Base-by-base conservation (phyloP, 768 basidiomycete genomes). In the Xerocomus brunneocitrinus region DNA sequence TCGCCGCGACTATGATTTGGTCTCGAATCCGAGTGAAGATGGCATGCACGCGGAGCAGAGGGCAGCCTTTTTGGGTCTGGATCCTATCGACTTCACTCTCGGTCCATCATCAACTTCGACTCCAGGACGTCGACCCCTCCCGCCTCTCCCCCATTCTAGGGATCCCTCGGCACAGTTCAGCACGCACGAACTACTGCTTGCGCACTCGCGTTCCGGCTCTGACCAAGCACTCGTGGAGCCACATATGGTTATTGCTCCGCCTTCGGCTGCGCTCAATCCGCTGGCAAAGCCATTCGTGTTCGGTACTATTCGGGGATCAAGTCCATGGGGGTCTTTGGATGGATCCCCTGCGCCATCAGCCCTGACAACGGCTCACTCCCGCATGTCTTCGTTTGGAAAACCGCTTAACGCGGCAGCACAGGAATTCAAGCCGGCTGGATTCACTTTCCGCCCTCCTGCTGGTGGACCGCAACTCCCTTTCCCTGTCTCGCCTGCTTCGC, bases 21-120 rank as follows among this genome's bases (percentile, higher is more conserved):
- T 90, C 28, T 92, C 91, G 32, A 93, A 93, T 67, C 91, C 91
- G 1, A 91, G 89, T 60, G 91, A 93, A 55, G 90, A 92, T 62
- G 83, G 78, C 19, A 63, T 66, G 58, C 66, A 55, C 9, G 63
- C 65, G 4, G 65, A 66, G 48, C 59, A 72, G 58, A 56, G 71
- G 62, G 58, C 75, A 14, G 59, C 77, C 28, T 82, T 79, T 60
- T 68, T 79, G 6, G 76, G 75, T 6, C 63, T 78, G 43, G 69
- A 72, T 43, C 69, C 71, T 4, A 57, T 73, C 52, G 70, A 76
- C 25, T 80, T 78, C 56, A 77, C 76, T 49, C 71, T 78, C 8
- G 72, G 75, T 2, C 75, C 77, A 5, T 71, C 73, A 2, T 79
- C 80, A 10, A 73, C 73, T 36, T 67, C 70, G n/a, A 69, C 68